Evolutionary conservation across 805 yeast species (phyloP), one percentile per base, ranked within the genome.

Genomic region (Scheffersomyces lignosus): DNA sequence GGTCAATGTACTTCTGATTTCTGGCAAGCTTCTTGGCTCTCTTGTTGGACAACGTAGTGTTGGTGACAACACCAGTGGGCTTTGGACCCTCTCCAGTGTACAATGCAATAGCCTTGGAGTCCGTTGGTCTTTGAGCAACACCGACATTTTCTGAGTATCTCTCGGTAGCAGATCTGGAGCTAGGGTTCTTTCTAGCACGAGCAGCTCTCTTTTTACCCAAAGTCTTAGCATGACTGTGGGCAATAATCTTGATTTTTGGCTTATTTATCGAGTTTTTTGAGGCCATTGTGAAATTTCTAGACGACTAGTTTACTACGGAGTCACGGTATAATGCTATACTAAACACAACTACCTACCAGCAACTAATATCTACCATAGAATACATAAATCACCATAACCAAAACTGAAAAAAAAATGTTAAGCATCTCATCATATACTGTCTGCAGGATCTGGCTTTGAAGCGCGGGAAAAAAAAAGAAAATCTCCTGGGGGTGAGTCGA

Each of bases 231-330:
- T 77, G 81, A 34, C 71, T 70, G 41, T 71, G 70, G 36, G 78
- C 66, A 44, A 62, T 66, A 26, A 78, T 61, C 43, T 75, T 73
- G 48, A 75, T 77, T 58, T 81, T 83, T 32, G 93, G 95, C 62
- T 81, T 86, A 62, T 88, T 89, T 47, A 87, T 72, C 29, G 88
- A 78, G 70, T 86, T 87, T 64, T 76, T 83, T 13, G 89, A 81
- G 23, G 95, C 93, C 95, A 87, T 87, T 15, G 29, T 46, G 27
- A 20, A 20, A 7, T n/a, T n/a, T n/a, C n/a, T n/a, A n/a, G n/a
- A n/a, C n/a, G n/a, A n/a, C n/a, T n/a, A n/a, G n/a, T n/a, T n/a
- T n/a, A n/a, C n/a, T n/a, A n/a, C n/a, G n/a, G n/a, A n/a, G n/a
- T n/a, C n/a, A n/a, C n/a, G n/a, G n/a, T n/a, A n/a, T n/a, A n/a